Conservation (phyloP, 2,329 filamentous ascomycete genomes). For the Botrytis sinoallii region DNA sequence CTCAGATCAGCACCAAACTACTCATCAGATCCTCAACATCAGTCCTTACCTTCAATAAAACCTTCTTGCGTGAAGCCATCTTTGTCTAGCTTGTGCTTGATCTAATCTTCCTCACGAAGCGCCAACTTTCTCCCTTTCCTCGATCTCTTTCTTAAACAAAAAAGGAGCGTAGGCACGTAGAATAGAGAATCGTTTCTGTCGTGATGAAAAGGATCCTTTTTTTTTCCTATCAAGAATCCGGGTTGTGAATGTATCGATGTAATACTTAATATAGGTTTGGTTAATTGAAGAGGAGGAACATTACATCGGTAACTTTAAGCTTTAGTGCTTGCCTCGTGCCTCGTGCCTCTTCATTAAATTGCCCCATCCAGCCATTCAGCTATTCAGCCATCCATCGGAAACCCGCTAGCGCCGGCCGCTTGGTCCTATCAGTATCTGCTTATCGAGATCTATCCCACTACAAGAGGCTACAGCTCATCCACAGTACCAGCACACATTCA, state of each 20-base stretch:
- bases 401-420: constrained; percentile 22
- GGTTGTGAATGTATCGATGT: neutral
- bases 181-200: neutral
- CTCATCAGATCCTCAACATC: neutral
- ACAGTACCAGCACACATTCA: neutral
- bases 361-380: neutral
- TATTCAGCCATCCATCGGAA: neutral
- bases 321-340: constrained; percentile 15
- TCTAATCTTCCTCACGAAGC: constrained; percentile 11
- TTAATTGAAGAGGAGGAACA: constrained; percentile 11
- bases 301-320: constrained; percentile 18
- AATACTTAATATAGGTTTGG: constrained; percentile 4
- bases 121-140: constrained; percentile 9
- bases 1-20: constrained; percentile 18
- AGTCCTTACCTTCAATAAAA: constrained; percentile 59
- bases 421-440: constrained; percentile 22
- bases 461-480: neutral
- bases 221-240: too few species aligned
- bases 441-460: constrained; percentile 12
- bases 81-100: constrained; percentile 7
- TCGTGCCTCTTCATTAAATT: constrained; percentile 6
- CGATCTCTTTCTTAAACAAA: neutral
- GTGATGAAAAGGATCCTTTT: neutral
- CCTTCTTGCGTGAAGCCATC: constrained; percentile 54
- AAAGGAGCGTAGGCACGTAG: neutral